Evolutionary conservation across 805 yeast species (phyloP).

Genomic region (Metschnikowia chrysomelidarum): DNA sequence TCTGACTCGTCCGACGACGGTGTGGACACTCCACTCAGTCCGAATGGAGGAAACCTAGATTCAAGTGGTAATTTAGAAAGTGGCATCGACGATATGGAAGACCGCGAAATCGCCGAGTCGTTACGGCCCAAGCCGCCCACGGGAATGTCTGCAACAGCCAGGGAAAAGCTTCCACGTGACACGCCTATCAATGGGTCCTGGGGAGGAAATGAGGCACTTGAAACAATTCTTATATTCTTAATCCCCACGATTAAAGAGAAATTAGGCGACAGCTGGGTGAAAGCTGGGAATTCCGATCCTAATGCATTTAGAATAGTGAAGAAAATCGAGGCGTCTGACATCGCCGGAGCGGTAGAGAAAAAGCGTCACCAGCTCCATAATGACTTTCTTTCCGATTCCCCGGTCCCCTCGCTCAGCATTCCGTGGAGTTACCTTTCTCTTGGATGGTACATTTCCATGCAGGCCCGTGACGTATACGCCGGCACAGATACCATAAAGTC

Average conservation of each 20-base stretch:
- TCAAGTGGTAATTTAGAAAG: not conserved
- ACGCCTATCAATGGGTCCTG: constrained; percentile 50
- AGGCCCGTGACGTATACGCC: constrained; percentile 58
- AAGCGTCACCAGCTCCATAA: constrained; percentile 30
- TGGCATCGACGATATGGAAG: constrained; percentile 6
- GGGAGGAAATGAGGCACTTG: constrained; percentile 55
- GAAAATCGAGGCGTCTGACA: constrained; percentile 40
- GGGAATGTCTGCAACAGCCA: constrained; percentile 61
- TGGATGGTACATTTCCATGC: constrained; percentile 72
- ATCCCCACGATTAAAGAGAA: constrained; percentile 35
- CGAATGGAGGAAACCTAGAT: not conserved
- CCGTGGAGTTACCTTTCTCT: constrained; percentile 61
- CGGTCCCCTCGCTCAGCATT: constrained; percentile 48
- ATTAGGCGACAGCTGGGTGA: constrained; percentile 27
- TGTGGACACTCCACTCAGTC: too few relatives aligned
- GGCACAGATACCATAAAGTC: constrained; percentile 14
- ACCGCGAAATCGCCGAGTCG: constrained; percentile 32
- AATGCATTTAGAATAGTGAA: constrained; percentile 29
- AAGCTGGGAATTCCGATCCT: constrained; percentile 7
- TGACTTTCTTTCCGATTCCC: constrained; percentile 44
- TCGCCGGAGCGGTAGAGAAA: constrained; percentile 20
- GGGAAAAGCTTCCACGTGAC: constrained; percentile 50
- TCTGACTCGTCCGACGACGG: constrained; percentile 3
- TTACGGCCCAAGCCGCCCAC: constrained; percentile 51
- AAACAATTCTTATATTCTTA: constrained; percentile 38